Evolutionary conservation across 2,329 filamentous ascomycete genomes (phyloP), one percentile per base, ranked within the genome.

Genomic region (Colletotrichum siamense): DNA sequence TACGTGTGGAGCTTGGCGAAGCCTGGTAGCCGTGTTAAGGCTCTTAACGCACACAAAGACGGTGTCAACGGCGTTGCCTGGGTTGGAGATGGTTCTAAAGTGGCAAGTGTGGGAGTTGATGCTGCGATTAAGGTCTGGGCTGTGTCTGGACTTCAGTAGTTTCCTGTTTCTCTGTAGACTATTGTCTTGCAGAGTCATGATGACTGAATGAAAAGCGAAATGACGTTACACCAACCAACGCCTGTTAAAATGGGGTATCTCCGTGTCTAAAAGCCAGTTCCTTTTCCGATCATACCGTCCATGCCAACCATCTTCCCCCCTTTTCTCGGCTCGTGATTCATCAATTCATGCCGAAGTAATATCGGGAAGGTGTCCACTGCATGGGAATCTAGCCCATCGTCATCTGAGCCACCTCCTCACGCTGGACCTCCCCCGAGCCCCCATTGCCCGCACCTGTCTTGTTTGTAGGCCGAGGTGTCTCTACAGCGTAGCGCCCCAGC

Each of bases 21-120:
- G 82, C 96, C 96, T 1, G 96, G 95, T 4, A 95, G 95, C 85
- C 91, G 96, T 79, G 91, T 98, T 79, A 96, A 97, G 87, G 94
- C 93, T 16, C 86, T 92, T 26, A 98, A 98, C 82, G 96, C 96
- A 66, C 97, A 99, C 87, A 98, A 98, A 87, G 97, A 99, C 82
- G 97, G 97, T 12, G 96, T 99, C 22, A 95, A 94, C 79, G 96
- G 95, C 18, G 94, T 99, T 18, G 91, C 91, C 15, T 99, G 96
- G 96, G 89, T 95, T 16, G 90, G 89, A 32, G 92, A 90, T 10
- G 88, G 89, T 74, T 64, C 36, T 28, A 95, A 91, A 86, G 89
- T 99, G 66, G 92, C 95, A 12, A 98, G 94, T 79, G 92, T 92
- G 6, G 97, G 97, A 62, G 95, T 93, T 13, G 97, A 99, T 89